These are phyloP conservation scores for Punctularia strigosozonata DNA, from an alignment of 768 basidiomycete species.

Conservation along the genomic window DNA sequence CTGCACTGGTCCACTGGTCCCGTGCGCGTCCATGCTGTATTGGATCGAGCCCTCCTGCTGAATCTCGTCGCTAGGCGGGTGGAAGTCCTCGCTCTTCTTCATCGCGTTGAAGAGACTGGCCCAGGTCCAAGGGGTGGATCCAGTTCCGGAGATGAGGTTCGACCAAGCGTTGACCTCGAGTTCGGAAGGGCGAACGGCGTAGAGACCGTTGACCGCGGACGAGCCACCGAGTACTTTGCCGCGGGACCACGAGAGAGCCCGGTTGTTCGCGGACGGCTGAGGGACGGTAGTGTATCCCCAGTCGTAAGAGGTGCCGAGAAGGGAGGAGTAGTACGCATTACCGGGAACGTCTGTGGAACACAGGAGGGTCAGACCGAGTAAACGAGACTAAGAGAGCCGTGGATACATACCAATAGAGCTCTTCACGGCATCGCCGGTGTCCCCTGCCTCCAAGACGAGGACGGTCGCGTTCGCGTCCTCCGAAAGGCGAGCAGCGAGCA, in stretches of 20 bases:
- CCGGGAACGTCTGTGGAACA: slow-evolving; percentile 31
- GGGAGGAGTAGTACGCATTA: slow-evolving; percentile 38
- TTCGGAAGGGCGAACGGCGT: slow-evolving; percentile 41
- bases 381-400: background rate
- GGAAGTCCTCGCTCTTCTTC: slow-evolving; percentile 45
- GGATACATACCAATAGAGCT: slow-evolving; percentile 20
- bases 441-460: slow-evolving; percentile 33
- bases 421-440: slow-evolving; percentile 27
- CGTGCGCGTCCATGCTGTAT: slow-evolving; percentile 34
- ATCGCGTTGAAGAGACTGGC: slow-evolving; percentile 31
- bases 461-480: slow-evolving; percentile 33
- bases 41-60: slow-evolving; percentile 30
- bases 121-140: slow-evolving; percentile 32
- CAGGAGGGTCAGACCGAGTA: background rate
- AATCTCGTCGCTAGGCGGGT: slow-evolving; percentile 31
- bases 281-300: slow-evolving; percentile 41
- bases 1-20: slow-evolving; percentile 39
- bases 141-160: slow-evolving; percentile 24
- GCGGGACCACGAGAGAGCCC: slow-evolving; percentile 41
- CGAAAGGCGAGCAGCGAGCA: slow-evolving; percentile 31
- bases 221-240: slow-evolving; percentile 64
- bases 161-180: slow-evolving; percentile 37
- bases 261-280: slow-evolving; percentile 31
- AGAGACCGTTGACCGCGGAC: slow-evolving; percentile 61
- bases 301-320: slow-evolving; percentile 36